Evolutionary conservation across 2,329 filamentous ascomycete species (phyloP).

Genomic region (Talaromyces amestolkiae): DNA sequence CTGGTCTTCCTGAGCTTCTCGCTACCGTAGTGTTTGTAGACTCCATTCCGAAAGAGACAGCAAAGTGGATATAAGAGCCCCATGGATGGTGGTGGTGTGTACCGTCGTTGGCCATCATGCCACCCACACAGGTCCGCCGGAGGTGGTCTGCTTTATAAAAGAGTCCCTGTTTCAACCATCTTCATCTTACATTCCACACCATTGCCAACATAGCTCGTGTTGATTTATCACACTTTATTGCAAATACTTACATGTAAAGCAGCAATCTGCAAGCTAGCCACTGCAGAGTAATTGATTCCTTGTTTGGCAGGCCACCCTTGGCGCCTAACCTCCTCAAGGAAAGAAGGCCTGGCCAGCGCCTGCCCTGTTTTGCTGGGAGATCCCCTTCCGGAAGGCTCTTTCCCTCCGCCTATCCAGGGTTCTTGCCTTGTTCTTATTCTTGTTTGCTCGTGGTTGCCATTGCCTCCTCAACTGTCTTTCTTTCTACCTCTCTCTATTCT

Average conservation of each 20-base stretch:
- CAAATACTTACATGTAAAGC: no score
- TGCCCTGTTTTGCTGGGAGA: slow-evolving; percentile 14
- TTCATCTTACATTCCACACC: no score
- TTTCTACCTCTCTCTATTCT: no score
- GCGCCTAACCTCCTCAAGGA: not conserved
- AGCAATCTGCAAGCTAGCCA: not conserved
- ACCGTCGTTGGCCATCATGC: no score
- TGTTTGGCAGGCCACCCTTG: not conserved
- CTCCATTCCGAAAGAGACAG: not conserved
- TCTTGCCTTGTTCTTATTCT: not conserved
- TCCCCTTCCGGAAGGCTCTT: slow-evolving; percentile 5
- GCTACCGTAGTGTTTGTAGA: not conserved
- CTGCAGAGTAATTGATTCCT: not conserved
- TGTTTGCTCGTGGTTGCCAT: not conserved
- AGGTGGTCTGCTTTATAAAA: not conserved
- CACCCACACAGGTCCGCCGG: no score
- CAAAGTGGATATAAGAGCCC: not conserved
- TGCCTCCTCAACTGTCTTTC: not conserved
- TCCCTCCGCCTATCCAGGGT: not conserved
- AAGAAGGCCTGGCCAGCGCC: slow-evolving; percentile 10
- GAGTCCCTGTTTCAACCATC: not conserved
- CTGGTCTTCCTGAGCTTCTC: not conserved
- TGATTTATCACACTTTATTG: not conserved
- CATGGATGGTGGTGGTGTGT: not conserved
- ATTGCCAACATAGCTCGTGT: no score